These are phyloP conservation scores for Jatropha podagrica DNA, from an alignment of 441 rosid genomes.

Conservation along the genomic window DNA sequence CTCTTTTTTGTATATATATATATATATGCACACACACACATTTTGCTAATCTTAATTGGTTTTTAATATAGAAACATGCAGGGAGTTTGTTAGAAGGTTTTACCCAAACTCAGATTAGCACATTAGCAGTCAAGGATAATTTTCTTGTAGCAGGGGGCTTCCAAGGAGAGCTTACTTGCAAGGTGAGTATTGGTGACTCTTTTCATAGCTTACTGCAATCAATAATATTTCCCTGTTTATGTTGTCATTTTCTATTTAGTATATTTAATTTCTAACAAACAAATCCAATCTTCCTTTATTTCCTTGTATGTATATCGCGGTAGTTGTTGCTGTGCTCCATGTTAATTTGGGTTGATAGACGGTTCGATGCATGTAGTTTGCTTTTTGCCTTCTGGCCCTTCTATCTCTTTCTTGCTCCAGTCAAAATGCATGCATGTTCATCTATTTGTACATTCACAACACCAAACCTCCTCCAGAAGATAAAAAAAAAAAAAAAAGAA, in stretches of 20 bases:
- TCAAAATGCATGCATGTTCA: too few species aligned
- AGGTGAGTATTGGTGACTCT: slow-evolving; percentile 40
- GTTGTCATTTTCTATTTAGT: not conserved
- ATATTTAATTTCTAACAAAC: not conserved
- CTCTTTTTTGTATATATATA: not conserved
- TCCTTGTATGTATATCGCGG: not conserved
- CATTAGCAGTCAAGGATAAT: slow-evolving; percentile 82
- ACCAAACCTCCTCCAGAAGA: too few species aligned
- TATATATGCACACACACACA: not conserved
- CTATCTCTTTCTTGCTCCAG: too few species aligned
- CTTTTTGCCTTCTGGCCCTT: not conserved
- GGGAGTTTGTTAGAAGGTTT: slow-evolving; percentile 92
- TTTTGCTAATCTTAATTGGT: slow-evolving; percentile 18
- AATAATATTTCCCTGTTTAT: not conserved
- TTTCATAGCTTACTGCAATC: not conserved
- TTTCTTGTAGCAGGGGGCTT: slow-evolving; percentile 93
- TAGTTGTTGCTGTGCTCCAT: not conserved
- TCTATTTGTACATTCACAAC: too few species aligned
- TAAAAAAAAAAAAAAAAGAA: too few species aligned
- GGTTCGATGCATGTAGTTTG: not conserved
- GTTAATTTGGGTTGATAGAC: not conserved
- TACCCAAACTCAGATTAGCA: slow-evolving; percentile 87
- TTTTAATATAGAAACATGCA: slow-evolving; percentile 61
- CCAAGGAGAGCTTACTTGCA: slow-evolving; percentile 93
- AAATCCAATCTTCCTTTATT: not conserved